Evolutionary conservation across 352 stramenopile genomes (phyloP), one percentile per base, ranked within the genome.

Genomic region (Elongisporangium senticosum): DNA sequence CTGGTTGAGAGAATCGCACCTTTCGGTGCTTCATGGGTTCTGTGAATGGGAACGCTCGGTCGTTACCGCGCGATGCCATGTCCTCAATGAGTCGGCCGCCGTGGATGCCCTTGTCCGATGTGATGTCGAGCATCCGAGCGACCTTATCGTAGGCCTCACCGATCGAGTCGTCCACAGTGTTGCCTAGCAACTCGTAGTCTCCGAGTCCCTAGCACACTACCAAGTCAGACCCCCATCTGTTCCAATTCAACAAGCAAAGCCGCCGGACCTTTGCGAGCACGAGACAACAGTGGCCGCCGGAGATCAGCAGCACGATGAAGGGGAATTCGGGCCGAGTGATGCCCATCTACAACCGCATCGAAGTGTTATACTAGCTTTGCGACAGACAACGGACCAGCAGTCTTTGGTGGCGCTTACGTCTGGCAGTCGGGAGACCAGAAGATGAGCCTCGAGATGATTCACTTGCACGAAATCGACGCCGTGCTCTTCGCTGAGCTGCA

Each of bases 91-190:
- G 78, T 3, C 92, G 90, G 19, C 97, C 97, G 5, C 96, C 93
- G 37, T 97, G 95, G 3, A 85, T 68, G 0, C 68, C 71, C 20
- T 83, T 70, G 26, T 74, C 68, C 0, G 68, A 68, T 52, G 77
- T 78, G 51, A 99, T 73, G 43, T 93, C 75, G 7, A 99, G 73
- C 69, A 99, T 90, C 33, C 96, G 83, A 10, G 96, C 97, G 17
- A 98, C 97, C 77, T 99, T 99, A 65, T 99, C 97, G 64, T 98
- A 99, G 6, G 95, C 95, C 79, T 99, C 97, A 14, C 97, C 97
- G 1, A 99, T 74, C 1, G 96, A 98, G 71, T 99, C 97, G 60
- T 99, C 97, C 2, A 99, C 71, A 1, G 97, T 99, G 49, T 96
- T 97, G 26, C 96, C 97, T 33, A 99, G 64, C 17, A 99, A 77